Evolutionary conservation across 306 rosid species (phyloP).

Genomic region (Adenanthera pavonina): DNA sequence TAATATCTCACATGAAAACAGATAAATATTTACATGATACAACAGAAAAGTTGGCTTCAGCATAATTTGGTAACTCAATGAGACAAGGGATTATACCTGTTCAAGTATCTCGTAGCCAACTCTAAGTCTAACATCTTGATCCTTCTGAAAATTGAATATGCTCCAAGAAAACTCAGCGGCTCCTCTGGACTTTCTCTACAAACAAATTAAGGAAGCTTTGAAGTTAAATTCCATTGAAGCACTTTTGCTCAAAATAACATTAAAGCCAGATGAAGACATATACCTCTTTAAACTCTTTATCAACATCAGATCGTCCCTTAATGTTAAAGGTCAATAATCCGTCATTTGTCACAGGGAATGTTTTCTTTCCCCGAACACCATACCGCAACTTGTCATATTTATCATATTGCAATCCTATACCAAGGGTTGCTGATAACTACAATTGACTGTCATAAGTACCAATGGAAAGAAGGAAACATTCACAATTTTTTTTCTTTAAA

Average conservation of each 20-base stretch:
- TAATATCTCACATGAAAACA: neutral
- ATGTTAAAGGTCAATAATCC: slow-evolving; percentile 61
- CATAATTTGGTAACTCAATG: neutral
- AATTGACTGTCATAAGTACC: slow-evolving; percentile 24
- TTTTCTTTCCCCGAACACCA: slow-evolving; percentile 67
- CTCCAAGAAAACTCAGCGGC: slow-evolving; percentile 86
- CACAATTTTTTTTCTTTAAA: neutral
- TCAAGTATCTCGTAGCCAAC: slow-evolving; percentile 76
- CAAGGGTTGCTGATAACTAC: slow-evolving; percentile 77
- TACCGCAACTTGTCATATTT: slow-evolving; percentile 63
- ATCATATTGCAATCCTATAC: slow-evolving; percentile 71
- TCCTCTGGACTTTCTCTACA: slow-evolving; percentile 67
- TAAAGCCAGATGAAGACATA: slow-evolving; percentile 10
- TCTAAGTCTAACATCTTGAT: slow-evolving; percentile 85
- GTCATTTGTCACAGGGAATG: slow-evolving; percentile 62
- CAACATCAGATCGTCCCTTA: slow-evolving; percentile 72
- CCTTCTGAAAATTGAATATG: slow-evolving; percentile 72
- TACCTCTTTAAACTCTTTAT: slow-evolving; percentile 76
- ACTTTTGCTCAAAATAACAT: neutral
- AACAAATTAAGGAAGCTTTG: slow-evolving; percentile 12
- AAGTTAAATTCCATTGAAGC: neutral
- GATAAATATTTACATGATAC: neutral
- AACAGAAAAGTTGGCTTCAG: neutral
- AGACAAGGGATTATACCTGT: slow-evolving; percentile 50
- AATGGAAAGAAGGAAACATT: neutral